Evolutionary conservation across 1,284 basidiomycete species (phyloP), one percentile per base, ranked within the genome.

Genomic region (Microstroma glucosiphilum): DNA sequence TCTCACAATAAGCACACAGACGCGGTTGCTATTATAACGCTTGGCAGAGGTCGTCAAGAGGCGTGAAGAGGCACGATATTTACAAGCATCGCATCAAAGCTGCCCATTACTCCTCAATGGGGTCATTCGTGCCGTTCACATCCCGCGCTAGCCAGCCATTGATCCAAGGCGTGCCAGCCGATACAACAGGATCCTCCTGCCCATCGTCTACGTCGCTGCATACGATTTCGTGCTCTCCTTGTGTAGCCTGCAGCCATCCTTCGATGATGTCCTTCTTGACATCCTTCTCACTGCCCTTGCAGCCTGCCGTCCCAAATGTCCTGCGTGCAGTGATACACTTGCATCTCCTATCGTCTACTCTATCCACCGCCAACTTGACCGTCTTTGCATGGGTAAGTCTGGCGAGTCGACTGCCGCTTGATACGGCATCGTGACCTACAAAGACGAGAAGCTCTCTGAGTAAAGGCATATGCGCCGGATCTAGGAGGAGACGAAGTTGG

Each of bases 121-220:
- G 46, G 23, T 48, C 46, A 23, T 48, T 48, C 11, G 46, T 48
- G n/a, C 46, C 46, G 12, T 48, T 7, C 4, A n/a, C n/a, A 12
- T 48, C 46, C 23, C 46, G 3, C 11, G 46, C 46, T 48, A 48
- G 46, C 46, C 46, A 48, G 23, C 46, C 46, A 23, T 48, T 48
- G 46, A 48, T 48, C 46, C 46, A 48, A 12, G 46, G 46, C 46
- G 17, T 6, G 17, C 46, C 46, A n/a, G n/a, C 12, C n/a, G 46
- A n/a, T 23, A n/a, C n/a, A 48, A n/a, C 23, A 6, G 23, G 3
- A 23, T 48, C 46, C 6, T n/a, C 23, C 23, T 48, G n/a, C n/a
- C 3, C 23, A n/a, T n/a, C n/a, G n/a, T n/a, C n/a, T n/a, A n/a
- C n/a, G n/a, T n/a, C n/a, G n/a, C n/a, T 23, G n/a, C 23, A 4